phyloP scores from a whole-genome alignment of 139 green algal genomes.

The Chara braunii region DNA sequence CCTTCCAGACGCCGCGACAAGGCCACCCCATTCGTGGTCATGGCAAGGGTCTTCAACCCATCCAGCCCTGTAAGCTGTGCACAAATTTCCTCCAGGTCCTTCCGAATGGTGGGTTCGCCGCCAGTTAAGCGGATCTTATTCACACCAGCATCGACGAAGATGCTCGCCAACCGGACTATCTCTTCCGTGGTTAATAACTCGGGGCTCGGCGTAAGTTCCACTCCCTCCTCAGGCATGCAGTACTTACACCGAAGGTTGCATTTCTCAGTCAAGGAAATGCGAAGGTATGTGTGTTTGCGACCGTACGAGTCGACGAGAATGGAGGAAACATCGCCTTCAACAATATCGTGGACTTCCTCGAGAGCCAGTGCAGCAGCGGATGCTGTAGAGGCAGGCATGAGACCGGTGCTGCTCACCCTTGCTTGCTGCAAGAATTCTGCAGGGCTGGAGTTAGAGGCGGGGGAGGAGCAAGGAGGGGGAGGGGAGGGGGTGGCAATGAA shows the following conservation, averaged over 20 bases:
- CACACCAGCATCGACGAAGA: conserved; percentile 63
- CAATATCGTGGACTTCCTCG: not conserved
- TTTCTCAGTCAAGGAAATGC: conserved; percentile 93
- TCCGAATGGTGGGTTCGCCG: conserved; percentile 88
- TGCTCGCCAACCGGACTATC: conserved; percentile 32
- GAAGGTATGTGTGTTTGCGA: conserved; percentile 86
- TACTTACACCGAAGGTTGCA: conserved; percentile 98
- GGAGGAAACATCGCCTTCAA: not conserved
- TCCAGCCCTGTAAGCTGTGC: not conserved
- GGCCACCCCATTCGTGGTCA: conserved; percentile 92
- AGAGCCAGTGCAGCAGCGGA: not conserved
- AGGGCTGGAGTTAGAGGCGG: not conserved
- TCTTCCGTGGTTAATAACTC: conserved; percentile 24
- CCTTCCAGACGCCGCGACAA: conserved; percentile 61
- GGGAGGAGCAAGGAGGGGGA: not conserved
- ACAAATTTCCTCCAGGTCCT: conserved; percentile 70
- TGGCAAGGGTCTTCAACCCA: conserved; percentile 62
- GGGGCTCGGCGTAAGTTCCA: conserved; percentile 67
- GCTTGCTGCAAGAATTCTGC: not conserved
- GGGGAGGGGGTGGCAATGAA: not conserved
- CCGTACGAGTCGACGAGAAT: conserved; percentile 45
- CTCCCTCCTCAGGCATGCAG: conserved; percentile 96
- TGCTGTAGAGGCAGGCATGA: not conserved
- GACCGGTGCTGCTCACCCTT: not conserved
- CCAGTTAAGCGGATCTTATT: conserved; percentile 92